Evolutionary conservation across 768 basidiomycete genomes (phyloP), one percentile per base, ranked within the genome.

Genomic region (Calvatia gigantea): DNA sequence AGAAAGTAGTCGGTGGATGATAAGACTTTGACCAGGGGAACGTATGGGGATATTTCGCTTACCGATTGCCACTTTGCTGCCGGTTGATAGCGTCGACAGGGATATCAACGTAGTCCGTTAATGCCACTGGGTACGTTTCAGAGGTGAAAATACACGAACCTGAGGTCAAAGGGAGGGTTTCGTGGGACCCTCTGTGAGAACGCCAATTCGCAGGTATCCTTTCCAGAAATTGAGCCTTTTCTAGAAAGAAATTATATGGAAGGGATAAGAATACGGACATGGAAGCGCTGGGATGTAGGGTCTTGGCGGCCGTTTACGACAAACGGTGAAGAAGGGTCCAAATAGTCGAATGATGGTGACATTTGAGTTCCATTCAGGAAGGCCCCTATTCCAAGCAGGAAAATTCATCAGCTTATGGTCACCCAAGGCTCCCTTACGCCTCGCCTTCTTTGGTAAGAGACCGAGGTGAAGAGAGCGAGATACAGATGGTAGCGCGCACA

Each of bases 271-370:
- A 6, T 11, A 64, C 75, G 47, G 54, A 76, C 79, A 58, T 78
- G 76, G 67, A 80, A 77, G 4, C 78, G 67, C 59, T 81, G 77
- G 7, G 79, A 80, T 4, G 73, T 78, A 19, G 73, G 71, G 50
- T 81, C 77, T 14, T 56, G 57, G 21, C 62, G 60, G 7, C 78
- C 78, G 56, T 81, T 81, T 32, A 82, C 70, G 0, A 66, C 60
- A 54, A 75, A 69, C 3, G 75, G 72, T 21, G 62, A 61, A n/a
- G 73, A 55, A 4, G 80, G 80, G 17, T 65, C 68, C 54, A 75
- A 74, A 59, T 81, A 82, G 54, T 81, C 69, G 65, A 70, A 76
- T 12, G 58, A 67, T 7, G 63, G 61, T 1, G 73, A 65, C 64
- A 76, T 71, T 27, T 67, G 56, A 0, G 77, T 78, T 37, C 70